These are phyloP conservation scores for Phellinidium pouzarii DNA, from an alignment of 1,284 basidiomycete species.

Conservation along the genomic window DNA sequence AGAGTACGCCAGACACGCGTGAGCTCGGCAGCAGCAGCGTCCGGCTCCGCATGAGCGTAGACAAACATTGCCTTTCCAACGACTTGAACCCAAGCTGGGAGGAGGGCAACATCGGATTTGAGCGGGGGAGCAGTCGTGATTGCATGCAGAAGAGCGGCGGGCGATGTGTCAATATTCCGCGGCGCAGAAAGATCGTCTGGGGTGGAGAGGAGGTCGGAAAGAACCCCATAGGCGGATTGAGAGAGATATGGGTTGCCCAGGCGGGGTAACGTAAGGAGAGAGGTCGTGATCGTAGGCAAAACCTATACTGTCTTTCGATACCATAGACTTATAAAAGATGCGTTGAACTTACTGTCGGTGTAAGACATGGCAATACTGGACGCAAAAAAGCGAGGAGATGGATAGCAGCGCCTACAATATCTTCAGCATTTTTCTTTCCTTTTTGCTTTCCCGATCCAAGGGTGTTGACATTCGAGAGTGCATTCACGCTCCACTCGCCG, in stretches of 20 bases:
- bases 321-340: constrained; percentile 12
- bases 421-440: constrained; percentile 51
- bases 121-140: constrained; percentile 71
- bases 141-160: constrained; percentile 66
- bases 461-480: constrained; percentile 61
- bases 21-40: constrained; percentile 47
- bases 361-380: constrained; percentile 55
- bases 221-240: constrained; percentile 72
- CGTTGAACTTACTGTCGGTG: constrained; percentile 49
- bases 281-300: constrained; percentile 59
- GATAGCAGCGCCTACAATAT: constrained; percentile 69
- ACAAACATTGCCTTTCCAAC: constrained; percentile 65
- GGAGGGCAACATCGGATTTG: constrained; percentile 51
- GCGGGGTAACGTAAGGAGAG: constrained; percentile 73
- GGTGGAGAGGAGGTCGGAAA: constrained; percentile 66
- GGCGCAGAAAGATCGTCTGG: constrained; percentile 42
- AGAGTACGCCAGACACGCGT: constrained; percentile 68
- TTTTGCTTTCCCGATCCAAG: constrained; percentile 56
- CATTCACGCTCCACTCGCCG: constrained; percentile 70
- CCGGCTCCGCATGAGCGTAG: constrained; percentile 42
- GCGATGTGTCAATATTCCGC: constrained; percentile 42
- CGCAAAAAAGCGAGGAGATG: constrained; percentile 75
- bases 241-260: constrained; percentile 83
- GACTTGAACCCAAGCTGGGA: constrained; percentile 70
- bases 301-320: constrained; percentile 40